phyloP scores from a whole-genome alignment of 805 yeast genomes.

The Cyberlindnera suaveolens region DNA sequence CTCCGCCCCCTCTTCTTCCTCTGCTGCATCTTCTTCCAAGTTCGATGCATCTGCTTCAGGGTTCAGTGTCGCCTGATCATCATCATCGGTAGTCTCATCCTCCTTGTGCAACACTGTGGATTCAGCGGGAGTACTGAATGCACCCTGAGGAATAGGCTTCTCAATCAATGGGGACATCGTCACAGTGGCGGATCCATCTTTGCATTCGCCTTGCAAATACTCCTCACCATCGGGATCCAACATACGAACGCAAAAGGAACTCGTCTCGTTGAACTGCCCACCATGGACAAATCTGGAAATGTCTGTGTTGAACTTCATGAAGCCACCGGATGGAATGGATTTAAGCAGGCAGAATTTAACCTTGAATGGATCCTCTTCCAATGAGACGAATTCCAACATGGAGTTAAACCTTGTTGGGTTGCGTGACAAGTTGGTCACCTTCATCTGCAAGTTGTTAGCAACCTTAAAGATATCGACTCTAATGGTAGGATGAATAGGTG shows the following conservation, averaged over 20 bases:
- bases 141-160: not conserved
- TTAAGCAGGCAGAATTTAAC: slow-evolving; percentile 1
- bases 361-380: not conserved
- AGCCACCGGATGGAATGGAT: not conserved
- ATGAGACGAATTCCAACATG: not conserved
- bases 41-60: not conserved
- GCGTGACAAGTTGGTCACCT: not conserved
- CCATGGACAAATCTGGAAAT: not conserved
- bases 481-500: not conserved
- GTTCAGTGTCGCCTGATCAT: not conserved
- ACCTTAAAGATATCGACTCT: not conserved
- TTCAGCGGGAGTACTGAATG: no score
- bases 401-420: not conserved
- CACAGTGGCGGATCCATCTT: not conserved
- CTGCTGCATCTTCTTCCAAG: not conserved
- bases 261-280: not conserved
- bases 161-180: not conserved
- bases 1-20: no score
- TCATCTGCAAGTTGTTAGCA: not conserved
- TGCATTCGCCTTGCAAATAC: not conserved
- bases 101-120: no score
- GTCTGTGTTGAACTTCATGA: not conserved
- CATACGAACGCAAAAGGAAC: not conserved
- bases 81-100: not conserved
- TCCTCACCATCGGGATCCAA: not conserved